phyloP scores from a whole-genome alignment of 495 filamentous ascomycete species.

The Venustampulla echinocandica region DNA sequence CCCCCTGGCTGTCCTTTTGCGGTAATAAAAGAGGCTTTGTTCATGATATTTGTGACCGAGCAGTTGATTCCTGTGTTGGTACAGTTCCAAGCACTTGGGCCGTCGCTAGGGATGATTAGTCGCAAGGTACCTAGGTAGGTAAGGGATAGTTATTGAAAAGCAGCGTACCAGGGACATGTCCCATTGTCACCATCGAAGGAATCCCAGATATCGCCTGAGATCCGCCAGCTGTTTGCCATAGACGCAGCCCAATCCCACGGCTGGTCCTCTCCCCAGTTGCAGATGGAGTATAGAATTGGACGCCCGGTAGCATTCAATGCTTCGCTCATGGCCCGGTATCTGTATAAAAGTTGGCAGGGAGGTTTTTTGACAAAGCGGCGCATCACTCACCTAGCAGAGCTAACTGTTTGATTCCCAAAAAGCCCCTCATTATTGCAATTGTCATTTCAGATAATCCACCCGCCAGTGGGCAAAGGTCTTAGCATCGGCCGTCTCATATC shows the following conservation, averaged over 20 bases:
- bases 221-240: constrained; percentile 51
- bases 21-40: constrained; percentile 43
- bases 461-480: constrained; percentile 55
- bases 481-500: constrained; percentile 55
- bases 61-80: constrained; percentile 45
- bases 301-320: constrained; percentile 46
- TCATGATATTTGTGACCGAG: constrained; percentile 38
- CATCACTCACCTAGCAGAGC: constrained; percentile 24
- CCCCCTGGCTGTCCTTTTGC: constrained; percentile 45
- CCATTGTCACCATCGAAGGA: constrained; percentile 21
- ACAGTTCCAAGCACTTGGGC: constrained; percentile 34
- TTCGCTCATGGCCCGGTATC: constrained; percentile 52
- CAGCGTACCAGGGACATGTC: constrained; percentile 31
- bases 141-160: no score
- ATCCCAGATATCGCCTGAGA: constrained; percentile 41
- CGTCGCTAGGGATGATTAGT: constrained; percentile 20
- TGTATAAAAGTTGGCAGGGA: constrained; percentile 26
- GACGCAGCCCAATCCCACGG: constrained; percentile 48
- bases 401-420: constrained; percentile 37
- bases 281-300: constrained; percentile 57
- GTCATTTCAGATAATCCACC: constrained; percentile 66
- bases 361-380: constrained; percentile 30
- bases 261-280: constrained; percentile 37
- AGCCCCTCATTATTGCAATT: constrained; percentile 53
- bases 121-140: no score